Percentiles rank a stretch among this genome's conserved stretches.
Evolutionary conservation across 768 basidiomycete genomes (phyloP).

Genomic region (Hygrocybe punicea): DNA sequence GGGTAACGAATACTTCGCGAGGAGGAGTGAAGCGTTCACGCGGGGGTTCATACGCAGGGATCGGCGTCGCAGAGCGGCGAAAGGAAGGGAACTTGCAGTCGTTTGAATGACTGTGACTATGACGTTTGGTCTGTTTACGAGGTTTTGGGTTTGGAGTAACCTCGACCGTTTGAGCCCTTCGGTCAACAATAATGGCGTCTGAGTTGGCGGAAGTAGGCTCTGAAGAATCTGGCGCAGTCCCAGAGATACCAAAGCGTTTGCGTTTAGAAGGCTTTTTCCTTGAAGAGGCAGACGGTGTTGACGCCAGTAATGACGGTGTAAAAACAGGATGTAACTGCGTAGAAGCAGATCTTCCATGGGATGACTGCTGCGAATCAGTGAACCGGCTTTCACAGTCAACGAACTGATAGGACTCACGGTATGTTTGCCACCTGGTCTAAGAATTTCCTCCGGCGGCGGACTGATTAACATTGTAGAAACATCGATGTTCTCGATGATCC

Average conservation of each 20-base stretch:
- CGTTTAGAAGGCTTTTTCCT: constrained; percentile 32
- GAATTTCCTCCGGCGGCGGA: constrained; percentile 59
- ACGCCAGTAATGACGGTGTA: constrained; percentile 23
- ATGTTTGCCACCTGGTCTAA: constrained; percentile 21
- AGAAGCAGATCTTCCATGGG: constrained; percentile 9
- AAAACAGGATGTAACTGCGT: constrained; percentile 17
- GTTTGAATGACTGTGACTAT: constrained; percentile 12
- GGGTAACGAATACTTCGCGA: constrained; percentile 51
- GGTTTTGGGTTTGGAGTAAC: constrained; percentile 61
- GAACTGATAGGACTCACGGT: constrained; percentile 26
- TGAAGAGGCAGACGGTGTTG: constrained; percentile 16
- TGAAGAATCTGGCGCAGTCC: not conserved
- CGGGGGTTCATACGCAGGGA: constrained; percentile 61
- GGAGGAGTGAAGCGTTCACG: constrained; percentile 69
- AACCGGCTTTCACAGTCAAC: constrained; percentile 9
- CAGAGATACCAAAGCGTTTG: constrained; percentile 30
- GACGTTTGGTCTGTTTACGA: constrained; percentile 44
- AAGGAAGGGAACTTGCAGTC: constrained; percentile 23
- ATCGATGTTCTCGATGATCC: constrained; percentile 3
- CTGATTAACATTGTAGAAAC: constrained; percentile 44
- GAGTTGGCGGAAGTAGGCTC: not conserved
- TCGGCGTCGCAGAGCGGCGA: constrained; percentile 43
- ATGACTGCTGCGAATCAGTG: constrained; percentile 5
- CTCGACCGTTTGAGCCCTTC: constrained; percentile 19
- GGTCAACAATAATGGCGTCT: not conserved